These are phyloP conservation scores for Anastatica hierochuntica DNA, from an alignment of 345 rosid genomes.

Conservation along the genomic window DNA sequence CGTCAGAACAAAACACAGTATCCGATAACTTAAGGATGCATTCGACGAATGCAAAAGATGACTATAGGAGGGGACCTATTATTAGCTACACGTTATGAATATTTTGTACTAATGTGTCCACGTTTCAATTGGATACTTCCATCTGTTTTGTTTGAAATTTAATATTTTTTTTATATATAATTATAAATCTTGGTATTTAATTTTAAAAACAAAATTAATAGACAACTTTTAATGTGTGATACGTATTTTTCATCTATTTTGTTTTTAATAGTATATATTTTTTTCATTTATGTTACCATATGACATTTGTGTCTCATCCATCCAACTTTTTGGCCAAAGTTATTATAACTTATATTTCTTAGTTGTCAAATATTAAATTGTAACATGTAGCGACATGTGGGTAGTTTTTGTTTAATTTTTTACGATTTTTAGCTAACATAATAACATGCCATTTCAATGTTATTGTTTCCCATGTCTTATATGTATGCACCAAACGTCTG, in stretches of 20 bases:
- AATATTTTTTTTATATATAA: no score
- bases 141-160: neutral
- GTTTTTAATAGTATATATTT: no score
- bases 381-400: conserved; percentile 12
- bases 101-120: conserved; percentile 1
- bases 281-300: neutral
- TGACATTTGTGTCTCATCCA: conserved; percentile 6
- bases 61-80: no score
- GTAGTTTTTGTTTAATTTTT: neutral
- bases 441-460: neutral
- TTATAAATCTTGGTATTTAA: neutral
- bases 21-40: no score
- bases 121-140: conserved; percentile 1
- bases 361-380: conserved; percentile 12
- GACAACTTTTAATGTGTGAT: no score
- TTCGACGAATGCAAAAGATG: no score
- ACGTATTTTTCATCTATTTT: no score
- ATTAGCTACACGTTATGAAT: no score
- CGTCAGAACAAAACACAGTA: no score
- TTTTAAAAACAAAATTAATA: no score
- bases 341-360: neutral
- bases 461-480: neutral
- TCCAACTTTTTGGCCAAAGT: neutral
- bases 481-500: neutral
- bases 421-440: neutral